Evolutionary conservation across 1,284 basidiomycete species (phyloP).

Genomic region (Cryptococcus deneoformans): DNA sequence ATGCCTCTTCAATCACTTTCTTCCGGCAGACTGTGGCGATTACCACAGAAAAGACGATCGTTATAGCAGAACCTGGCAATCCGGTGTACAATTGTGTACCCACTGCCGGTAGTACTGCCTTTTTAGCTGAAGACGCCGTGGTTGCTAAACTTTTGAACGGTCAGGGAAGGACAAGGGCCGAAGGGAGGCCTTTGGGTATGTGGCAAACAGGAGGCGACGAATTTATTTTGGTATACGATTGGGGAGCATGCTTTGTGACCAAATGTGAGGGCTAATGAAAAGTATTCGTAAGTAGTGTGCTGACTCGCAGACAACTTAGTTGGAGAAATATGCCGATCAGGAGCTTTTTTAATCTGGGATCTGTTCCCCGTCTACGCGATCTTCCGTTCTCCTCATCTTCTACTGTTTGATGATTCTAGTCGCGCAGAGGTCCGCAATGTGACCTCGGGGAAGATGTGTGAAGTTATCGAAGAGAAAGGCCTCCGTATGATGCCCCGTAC

Average conservation of each 20-base stretch:
- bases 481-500: constrained; percentile 18
- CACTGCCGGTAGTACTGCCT: constrained; percentile 13
- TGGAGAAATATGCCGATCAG: constrained; percentile 28
- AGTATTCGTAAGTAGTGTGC: background rate
- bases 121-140: constrained; percentile 3
- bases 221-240: constrained; percentile 36
- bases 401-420: constrained; percentile 33
- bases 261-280: constrained; percentile 22
- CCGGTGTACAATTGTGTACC: constrained; percentile 28
- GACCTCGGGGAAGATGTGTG: constrained; percentile 26
- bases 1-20: constrained; percentile 33
- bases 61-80: constrained; percentile 38
- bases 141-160: constrained; percentile 17
- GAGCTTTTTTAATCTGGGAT: constrained; percentile 36
- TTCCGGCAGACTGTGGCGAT: constrained; percentile 36
- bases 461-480: constrained; percentile 30
- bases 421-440: constrained; percentile 32
- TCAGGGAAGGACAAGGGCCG: background rate
- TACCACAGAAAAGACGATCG: constrained; percentile 30
- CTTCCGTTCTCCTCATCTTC: constrained; percentile 26
- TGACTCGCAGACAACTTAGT: constrained; percentile 12
- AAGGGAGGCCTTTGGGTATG: constrained; percentile 29
- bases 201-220: constrained; percentile 36
- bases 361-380: constrained; percentile 26
- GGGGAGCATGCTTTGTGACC: constrained; percentile 36